These are phyloP conservation scores for Fagopyrum tataricum DNA, from an alignment of 148 eudicot genomes.

Conservation along the genomic window DNA sequence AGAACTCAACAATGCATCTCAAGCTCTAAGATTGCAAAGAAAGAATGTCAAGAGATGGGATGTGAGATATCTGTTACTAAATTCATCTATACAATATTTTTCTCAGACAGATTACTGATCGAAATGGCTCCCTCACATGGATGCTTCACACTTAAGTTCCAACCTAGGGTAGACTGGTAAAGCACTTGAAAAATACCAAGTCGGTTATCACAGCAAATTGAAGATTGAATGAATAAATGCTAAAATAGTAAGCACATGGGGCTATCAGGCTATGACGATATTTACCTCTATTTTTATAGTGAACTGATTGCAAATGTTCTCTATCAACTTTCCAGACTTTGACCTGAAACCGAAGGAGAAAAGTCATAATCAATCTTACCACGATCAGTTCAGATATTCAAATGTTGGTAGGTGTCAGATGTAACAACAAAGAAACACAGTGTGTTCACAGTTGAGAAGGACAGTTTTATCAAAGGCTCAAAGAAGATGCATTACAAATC, in stretches of 20 bases:
- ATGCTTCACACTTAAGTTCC: background rate
- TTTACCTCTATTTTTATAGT: conserved; percentile 69
- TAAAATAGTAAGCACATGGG: background rate
- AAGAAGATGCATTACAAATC: background rate
- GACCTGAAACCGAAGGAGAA: conserved; percentile 44
- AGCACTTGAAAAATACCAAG: background rate
- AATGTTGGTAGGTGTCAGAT: conserved; percentile 4
- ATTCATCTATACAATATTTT: background rate
- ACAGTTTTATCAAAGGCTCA: background rate
- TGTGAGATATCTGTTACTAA: background rate
- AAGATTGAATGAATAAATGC: background rate
- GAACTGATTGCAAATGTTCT: conserved; percentile 43
- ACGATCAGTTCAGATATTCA: background rate
- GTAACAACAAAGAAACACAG: background rate
- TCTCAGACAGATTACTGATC: background rate
- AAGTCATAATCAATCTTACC: background rate
- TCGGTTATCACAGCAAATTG: background rate
- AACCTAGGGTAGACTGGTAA: background rate
- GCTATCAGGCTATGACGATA: background rate
- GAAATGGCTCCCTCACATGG: background rate
- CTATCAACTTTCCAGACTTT: conserved; percentile 51
- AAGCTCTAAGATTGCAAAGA: background rate
- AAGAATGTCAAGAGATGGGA: background rate
- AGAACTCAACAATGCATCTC: background rate
- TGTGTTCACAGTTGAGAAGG: background rate